Conservation (phyloP, 2,329 filamentous ascomycete species). For the Botrytis galanthina region DNA sequence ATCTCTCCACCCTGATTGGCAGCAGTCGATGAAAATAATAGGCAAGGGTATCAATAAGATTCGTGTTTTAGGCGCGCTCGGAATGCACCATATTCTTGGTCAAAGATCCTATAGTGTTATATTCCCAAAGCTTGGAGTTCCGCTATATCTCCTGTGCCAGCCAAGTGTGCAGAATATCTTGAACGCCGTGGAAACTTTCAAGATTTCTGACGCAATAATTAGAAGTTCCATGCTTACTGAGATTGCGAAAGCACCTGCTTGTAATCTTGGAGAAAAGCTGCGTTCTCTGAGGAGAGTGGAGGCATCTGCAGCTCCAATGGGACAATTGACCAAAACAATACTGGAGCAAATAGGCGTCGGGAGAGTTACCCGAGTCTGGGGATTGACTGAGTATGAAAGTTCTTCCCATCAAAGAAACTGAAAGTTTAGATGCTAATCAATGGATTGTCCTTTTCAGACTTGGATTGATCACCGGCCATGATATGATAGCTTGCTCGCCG, state of each 20-base stretch:
- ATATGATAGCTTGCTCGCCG: not conserved
- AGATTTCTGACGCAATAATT: not conserved
- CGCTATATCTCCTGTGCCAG: conserved; percentile 35
- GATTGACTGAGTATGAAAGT: not conserved
- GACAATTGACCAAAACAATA: not conserved
- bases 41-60: not conserved
- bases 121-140: conserved; percentile 47
- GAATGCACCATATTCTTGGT: conserved; percentile 6
- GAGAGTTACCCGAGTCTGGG: conserved; percentile 5
- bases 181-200: not conserved
- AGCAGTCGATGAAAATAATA: not conserved
- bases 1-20: not conserved
- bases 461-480: not conserved
- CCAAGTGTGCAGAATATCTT: not conserved
- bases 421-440: not conserved
- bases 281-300: not conserved
- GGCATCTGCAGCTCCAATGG: not conserved
- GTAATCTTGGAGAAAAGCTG: not conserved
- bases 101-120: not conserved
- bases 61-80: not conserved
- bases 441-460: not conserved
- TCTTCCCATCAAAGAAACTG: not conserved
- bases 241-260: not conserved
- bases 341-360: not conserved
- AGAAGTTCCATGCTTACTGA: not conserved